Conservation (phyloP, 352 stramenopile species). For the Lagenidium giganteum region DNA sequence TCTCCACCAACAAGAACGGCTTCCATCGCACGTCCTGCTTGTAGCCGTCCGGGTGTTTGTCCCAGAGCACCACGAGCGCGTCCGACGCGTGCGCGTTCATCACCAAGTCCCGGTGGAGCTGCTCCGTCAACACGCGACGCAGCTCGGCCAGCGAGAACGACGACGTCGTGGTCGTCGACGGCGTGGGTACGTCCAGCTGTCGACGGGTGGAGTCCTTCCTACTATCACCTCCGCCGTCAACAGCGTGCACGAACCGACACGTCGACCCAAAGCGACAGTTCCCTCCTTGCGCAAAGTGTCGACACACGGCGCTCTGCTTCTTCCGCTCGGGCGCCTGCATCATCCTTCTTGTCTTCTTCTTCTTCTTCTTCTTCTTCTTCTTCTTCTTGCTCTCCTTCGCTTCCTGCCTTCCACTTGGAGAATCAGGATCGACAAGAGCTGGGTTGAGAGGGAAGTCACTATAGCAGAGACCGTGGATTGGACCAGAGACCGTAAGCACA, state of each 20-base stretch:
- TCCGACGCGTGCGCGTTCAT: not conserved
- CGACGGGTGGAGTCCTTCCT: not conserved
- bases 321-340: too few relatives aligned
- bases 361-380: too few relatives aligned
- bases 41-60: not conserved
- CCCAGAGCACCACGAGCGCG: not conserved
- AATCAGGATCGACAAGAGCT: too few relatives aligned
- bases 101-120: not conserved
- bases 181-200: not conserved
- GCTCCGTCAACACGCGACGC: not conserved
- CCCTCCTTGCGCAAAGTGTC: not conserved
- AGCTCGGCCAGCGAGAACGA: not conserved
- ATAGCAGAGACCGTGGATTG: too few relatives aligned
- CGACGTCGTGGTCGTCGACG: not conserved
- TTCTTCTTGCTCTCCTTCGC: too few relatives aligned
- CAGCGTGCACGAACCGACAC: not conserved
- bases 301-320: too few relatives aligned
- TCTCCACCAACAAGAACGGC: not conserved
- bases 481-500: too few relatives aligned
- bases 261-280: not conserved
- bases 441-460: too few relatives aligned
- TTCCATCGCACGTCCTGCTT: not conserved
- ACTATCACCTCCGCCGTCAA: not conserved
- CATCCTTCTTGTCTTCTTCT: too few relatives aligned
- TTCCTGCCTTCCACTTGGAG: too few relatives aligned